Evolutionary conservation across 306 rosid genomes (phyloP), one percentile per base, ranked within the genome.

Genomic region (Casuarina equisetifolia): DNA sequence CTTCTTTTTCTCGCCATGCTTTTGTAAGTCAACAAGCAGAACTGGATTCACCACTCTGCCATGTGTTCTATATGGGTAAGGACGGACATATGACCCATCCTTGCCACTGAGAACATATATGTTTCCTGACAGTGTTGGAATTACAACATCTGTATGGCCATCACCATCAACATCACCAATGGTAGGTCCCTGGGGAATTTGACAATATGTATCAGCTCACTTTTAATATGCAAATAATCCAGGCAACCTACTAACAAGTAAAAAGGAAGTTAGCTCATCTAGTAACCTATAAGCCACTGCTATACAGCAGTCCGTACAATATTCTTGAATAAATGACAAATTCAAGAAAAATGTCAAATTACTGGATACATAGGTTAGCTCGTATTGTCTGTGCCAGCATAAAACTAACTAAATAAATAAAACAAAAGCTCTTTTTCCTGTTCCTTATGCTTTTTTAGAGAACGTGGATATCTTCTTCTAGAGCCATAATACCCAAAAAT

Each of bases 131-230:
- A 88, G 51, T 5, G 99, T 96, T 72, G 99, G 97, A 79, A 96
- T 87, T 84, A 96, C 96, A 54, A 96, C 86, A 78, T 96, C 99
- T 75, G 99, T 90, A 81, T 81, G 91, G 81, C 99, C 99, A 82
- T 96, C 99, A 62, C 99, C 99, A 62, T 96, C 98, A 76, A 92
- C 80, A 76, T 96, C 99, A 53, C 99, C 99, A 49, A 96, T 53
- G 69, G 98, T 84, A 46, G 99, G 96, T 81, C 90, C 96, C 99
- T 96, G 86, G 48, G 63, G 53, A 82, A 81, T 79, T 85, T 20
- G 35, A 51, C 57, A 5, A 57, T 44, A 35, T 71, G 45, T 11
- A 17, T 74, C 16, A 78, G 67, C 72, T 76, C 49, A 5, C 58
- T 19, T 54, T n/a, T 67, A 48, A 77, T 52, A 78, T 61, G 71